A percentile compares a stretch with the other conserved stretches of the same genome.
phyloP scores from a whole-genome alignment of 345 rosid species.

The Brassica nigra region DNA sequence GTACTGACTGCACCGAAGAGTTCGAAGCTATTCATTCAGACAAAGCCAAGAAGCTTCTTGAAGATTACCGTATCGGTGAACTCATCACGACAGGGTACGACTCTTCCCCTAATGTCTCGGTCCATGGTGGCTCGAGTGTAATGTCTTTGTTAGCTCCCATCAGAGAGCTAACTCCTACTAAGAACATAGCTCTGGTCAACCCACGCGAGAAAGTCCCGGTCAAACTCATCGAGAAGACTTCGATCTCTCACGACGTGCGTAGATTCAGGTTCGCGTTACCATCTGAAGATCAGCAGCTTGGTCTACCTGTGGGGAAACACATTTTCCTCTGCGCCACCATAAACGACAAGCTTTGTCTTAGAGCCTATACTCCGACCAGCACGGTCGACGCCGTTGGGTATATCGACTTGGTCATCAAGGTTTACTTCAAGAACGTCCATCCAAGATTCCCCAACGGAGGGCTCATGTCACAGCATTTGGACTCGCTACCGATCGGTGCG shows the following conservation, averaged over 20 bases:
- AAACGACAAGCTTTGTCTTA: slow-evolving; percentile 68
- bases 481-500: slow-evolving; percentile 67
- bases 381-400: slow-evolving; percentile 63
- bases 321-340: slow-evolving; percentile 70
- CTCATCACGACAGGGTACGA: slow-evolving; percentile 61
- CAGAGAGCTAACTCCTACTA: slow-evolving; percentile 48
- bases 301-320: slow-evolving; percentile 88
- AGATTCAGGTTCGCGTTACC: slow-evolving; percentile 71
- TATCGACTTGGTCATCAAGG: slow-evolving; percentile 77
- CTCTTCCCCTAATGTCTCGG: slow-evolving; percentile 75
- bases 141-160: slow-evolving; percentile 58
- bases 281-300: slow-evolving; percentile 66
- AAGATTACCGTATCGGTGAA: slow-evolving; percentile 80
- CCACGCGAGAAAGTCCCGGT: slow-evolving; percentile 81
- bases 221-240: slow-evolving; percentile 66
- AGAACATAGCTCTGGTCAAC: slow-evolving; percentile 59
- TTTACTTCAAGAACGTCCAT: slow-evolving; percentile 75
- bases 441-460: slow-evolving; percentile 90
- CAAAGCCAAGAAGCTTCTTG: slow-evolving; percentile 80
- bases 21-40: slow-evolving; percentile 93
- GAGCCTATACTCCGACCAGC: slow-evolving; percentile 91
- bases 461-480: slow-evolving; percentile 74
- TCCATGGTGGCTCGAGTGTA: slow-evolving; percentile 58
- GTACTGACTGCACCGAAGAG: slow-evolving; percentile 94
- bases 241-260: slow-evolving; percentile 71